Evolutionary conservation across 2,329 filamentous ascomycete genomes (phyloP).

Genomic region (Colletotrichum sp.): DNA sequence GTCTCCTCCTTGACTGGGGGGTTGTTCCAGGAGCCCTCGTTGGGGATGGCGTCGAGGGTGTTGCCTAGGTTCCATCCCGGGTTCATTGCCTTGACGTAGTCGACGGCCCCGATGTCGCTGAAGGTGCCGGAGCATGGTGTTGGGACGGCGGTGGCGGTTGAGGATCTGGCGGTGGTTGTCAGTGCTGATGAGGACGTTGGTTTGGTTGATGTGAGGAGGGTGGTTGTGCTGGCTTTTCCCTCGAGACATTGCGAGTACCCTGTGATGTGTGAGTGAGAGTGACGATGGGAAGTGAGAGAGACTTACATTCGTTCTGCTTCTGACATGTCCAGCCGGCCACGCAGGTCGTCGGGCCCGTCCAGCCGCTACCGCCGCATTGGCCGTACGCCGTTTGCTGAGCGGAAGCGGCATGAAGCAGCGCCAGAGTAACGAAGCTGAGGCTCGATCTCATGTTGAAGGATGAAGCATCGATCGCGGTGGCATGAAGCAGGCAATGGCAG

Average conservation of each 20-base stretch:
- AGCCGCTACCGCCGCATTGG: constrained; percentile 15
- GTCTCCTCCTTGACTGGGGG: constrained; percentile 51
- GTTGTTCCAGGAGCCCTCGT: constrained; percentile 66
- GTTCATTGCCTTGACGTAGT: constrained; percentile 52
- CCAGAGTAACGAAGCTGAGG: neutral
- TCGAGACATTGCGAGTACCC: constrained; percentile 21
- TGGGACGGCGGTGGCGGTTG: neutral
- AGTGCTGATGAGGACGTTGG: neutral
- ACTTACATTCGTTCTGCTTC: constrained; percentile 8
- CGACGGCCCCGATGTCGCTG: constrained; percentile 46
- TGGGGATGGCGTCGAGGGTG: constrained; percentile 47
- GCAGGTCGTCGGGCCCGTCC: constrained; percentile 15
- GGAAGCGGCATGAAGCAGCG: neutral
- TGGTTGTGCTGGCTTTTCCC: neutral
- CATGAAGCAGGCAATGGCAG: too few relatives aligned
- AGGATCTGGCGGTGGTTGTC: neutral
- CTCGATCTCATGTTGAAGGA: neutral
- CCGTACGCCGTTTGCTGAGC: constrained; percentile 3
- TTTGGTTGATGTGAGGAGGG: neutral
- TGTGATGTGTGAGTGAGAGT: neutral
- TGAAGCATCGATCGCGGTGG: neutral
- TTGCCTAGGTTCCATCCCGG: constrained; percentile 68
- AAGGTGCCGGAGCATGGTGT: constrained; percentile 45
- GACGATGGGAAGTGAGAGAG: neutral
- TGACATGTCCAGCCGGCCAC: constrained; percentile 11